Conservation (phyloP, 768 basidiomycete genomes). For the Termitomyces sp. region DNA sequence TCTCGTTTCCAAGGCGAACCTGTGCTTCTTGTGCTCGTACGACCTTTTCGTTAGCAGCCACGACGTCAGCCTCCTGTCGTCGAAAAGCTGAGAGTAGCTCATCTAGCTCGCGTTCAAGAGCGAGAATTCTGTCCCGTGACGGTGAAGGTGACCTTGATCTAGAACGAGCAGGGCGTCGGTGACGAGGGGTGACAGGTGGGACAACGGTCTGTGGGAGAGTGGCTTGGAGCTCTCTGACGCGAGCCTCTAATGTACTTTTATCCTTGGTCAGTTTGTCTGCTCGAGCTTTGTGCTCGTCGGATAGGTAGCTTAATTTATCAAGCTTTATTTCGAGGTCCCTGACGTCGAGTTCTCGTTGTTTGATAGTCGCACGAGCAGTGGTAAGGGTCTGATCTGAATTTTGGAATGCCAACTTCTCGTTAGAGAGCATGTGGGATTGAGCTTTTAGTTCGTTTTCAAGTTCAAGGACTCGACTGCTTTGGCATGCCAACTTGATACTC, state of each 20-base stretch:
- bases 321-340: slow-evolving; percentile 53
- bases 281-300: slow-evolving; percentile 37
- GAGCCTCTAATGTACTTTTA: slow-evolving; percentile 48
- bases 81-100: slow-evolving; percentile 38
- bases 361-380: slow-evolving; percentile 44
- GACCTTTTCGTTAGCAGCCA: slow-evolving; percentile 39
- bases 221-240: slow-evolving; percentile 53
- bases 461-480: slow-evolving; percentile 48
- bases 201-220: slow-evolving; percentile 28
- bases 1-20: slow-evolving; percentile 53
- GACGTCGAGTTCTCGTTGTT: slow-evolving; percentile 40
- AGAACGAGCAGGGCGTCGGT: slow-evolving; percentile 33
- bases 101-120: slow-evolving; percentile 51
- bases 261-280: slow-evolving; percentile 49
- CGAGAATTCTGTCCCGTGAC: slow-evolving; percentile 30
- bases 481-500: slow-evolving; percentile 43
- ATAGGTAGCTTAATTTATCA: slow-evolving; percentile 48
- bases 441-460: slow-evolving; percentile 47
- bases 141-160: slow-evolving; percentile 58
- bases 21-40: slow-evolving; percentile 42
- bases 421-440: slow-evolving; percentile 50
- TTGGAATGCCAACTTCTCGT: slow-evolving; percentile 43
- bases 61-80: slow-evolving; percentile 40
- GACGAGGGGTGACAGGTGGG: slow-evolving; percentile 24
- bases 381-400: slow-evolving; percentile 47